Base-by-base conservation (phyloP, 306 rosid species). In the Trifolium dubium region DNA sequence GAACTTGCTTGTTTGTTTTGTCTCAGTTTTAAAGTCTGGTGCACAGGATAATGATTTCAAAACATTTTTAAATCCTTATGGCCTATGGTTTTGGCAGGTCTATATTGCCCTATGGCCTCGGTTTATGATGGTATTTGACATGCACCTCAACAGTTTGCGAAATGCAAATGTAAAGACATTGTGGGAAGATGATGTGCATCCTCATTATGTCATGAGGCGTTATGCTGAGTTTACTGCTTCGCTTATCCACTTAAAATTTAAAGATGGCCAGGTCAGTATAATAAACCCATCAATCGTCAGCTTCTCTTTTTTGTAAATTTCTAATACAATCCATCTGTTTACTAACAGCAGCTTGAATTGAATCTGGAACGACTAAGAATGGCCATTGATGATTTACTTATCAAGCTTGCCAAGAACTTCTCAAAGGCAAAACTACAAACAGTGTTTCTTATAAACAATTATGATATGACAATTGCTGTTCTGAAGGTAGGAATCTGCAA, bases 151-250 rank as follows among this genome's bases (percentile, higher is more conserved):
- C 90, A 94, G 97, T 84, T 81, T 94, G 69, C 87, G 97, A 37
- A 94, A 87, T 79, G 95, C 97, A 60, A 89, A 83, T 77, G 92
- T 94, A 73, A 91, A 67, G 83, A 89, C 90, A 1, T 89, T 94
- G 80, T 91, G 98, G 98, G 98, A 94, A 83, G 97, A 94, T 62
- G 98, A 94, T 77, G 92, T 91, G 83, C 98, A 87, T 83, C 97
- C 98, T 77, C 98, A 94, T 89, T 94, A 89, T 67, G 98, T 94
- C 76, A 88, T 91, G 95, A 84, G 98, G 85, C 96, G 96, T 72
- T 94, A 91, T 83, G 97, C 96, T 59, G 98, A 94, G 87, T 94
- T 94, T 83, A 91, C 97, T 56, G 98, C 97, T 73, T 91, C 97
- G 3, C 92, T 91, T 72, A 89, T 91, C 79, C 98, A 88, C 79